A percentile compares a stretch with the other conserved stretches of the same genome.
Conservation (phyloP, 257 asterid species). For the Forsythia viridissima region DNA sequence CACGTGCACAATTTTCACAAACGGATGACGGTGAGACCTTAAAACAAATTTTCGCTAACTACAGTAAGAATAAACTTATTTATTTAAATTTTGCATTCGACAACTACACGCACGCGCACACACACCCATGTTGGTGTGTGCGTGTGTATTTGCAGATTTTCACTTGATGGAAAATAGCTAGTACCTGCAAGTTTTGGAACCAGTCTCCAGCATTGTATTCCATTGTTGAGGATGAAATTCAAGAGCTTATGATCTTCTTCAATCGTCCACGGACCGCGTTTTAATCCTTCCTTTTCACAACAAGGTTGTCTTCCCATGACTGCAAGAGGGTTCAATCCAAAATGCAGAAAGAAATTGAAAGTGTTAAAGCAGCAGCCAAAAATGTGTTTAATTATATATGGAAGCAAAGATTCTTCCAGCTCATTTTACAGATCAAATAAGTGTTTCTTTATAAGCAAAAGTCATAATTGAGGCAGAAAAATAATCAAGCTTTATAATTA, state of each 20-base stretch:
- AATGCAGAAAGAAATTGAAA: background rate
- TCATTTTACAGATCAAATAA: slow-evolving; percentile 39
- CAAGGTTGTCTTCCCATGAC: slow-evolving; percentile 89
- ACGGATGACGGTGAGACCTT: too few relatives aligned
- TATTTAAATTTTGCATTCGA: background rate
- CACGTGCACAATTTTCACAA: too few relatives aligned
- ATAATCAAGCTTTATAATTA: slow-evolving; percentile 29
- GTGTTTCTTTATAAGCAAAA: background rate
- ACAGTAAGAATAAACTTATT: background rate
- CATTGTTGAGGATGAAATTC: slow-evolving; percentile 81
- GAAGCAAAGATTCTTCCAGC: slow-evolving; percentile 79
- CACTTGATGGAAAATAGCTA: background rate
- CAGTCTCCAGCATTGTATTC: slow-evolving; percentile 82
- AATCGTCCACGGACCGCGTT: slow-evolving; percentile 82
- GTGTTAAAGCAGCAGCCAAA: slow-evolving; percentile 19
- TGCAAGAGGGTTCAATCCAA: background rate
- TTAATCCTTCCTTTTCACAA: slow-evolving; percentile 73
- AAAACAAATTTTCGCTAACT: background rate
- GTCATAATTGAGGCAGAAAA: slow-evolving; percentile 47
- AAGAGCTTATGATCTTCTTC: slow-evolving; percentile 85
- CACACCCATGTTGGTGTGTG: too few relatives aligned
- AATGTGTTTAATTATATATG: slow-evolving; percentile 32
- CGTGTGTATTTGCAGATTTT: background rate
- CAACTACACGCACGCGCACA: too few relatives aligned
- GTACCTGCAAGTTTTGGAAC: slow-evolving; percentile 83